phyloP scores from a whole-genome alignment of 495 filamentous ascomycete species.

The Talaromyces thailandensis region DNA sequence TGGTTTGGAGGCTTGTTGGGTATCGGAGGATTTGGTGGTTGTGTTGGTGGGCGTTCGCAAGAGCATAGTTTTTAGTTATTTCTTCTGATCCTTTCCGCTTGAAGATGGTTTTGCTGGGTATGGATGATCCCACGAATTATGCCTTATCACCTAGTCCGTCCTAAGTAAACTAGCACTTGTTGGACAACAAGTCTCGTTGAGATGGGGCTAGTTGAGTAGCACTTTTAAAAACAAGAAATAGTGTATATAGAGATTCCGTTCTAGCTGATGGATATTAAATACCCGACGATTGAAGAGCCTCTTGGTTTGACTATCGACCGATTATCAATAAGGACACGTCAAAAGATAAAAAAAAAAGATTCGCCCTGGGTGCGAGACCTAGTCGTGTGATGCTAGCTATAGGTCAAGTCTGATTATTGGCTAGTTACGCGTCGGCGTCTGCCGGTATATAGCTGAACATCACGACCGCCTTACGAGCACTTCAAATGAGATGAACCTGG shows the following conservation, averaged over 20 bases:
- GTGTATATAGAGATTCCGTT: too few species aligned
- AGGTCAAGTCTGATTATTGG: not conserved
- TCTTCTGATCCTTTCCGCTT: not conserved
- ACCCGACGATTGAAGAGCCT: not conserved
- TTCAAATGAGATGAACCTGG: not conserved
- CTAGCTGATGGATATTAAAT: not conserved
- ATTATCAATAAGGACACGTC: constrained; percentile 1
- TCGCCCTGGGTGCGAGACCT: not conserved
- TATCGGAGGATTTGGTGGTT: not conserved
- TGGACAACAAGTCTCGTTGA: not conserved
- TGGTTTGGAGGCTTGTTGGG: not conserved
- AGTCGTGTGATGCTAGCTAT: not conserved
- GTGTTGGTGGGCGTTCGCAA: not conserved
- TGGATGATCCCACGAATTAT: not conserved
- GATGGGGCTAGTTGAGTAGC: not conserved
- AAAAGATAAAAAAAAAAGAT: not conserved
- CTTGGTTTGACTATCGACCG: not conserved
- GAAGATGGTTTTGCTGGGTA: not conserved
- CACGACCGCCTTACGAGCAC: not conserved
- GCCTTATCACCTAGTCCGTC: not conserved
- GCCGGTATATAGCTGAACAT: not conserved
- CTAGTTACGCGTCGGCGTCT: not conserved
- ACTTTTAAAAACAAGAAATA: too few species aligned
- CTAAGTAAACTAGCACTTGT: too few species aligned
- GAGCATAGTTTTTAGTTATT: not conserved